Evolutionary conservation across 2,329 filamentous ascomycete genomes (phyloP), one percentile per base, ranked within the genome.

Genomic region (Eutypa lata): DNA sequence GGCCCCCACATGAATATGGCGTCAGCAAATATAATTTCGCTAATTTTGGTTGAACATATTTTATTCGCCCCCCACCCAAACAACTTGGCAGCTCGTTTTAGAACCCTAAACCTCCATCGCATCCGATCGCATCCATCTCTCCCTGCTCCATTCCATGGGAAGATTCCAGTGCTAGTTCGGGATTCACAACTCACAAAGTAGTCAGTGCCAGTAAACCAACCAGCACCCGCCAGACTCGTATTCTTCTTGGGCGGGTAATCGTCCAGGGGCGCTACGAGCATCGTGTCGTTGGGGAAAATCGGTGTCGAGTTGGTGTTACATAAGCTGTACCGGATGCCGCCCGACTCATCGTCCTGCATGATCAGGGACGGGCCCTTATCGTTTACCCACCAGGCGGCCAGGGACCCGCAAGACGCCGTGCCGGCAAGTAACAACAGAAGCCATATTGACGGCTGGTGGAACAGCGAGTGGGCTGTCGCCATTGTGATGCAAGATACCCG

Each of bases 371-470:
- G 66, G 1, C 64, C 71, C 40, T 65, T 54, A 3, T 57, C 57
- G 37, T 64, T 64, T 1, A 60, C 71, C 62, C 60, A 71, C 71
- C 72, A 75, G 1, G 69, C 69, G 5, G 69, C 62, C 7, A 74
- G 66, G 13, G 60, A 53, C 24, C 63, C 65, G 26, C 57, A 57
- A 13, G 55, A 58, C 8, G 56, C 63, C 19, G 56, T 54, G n/a
- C 46, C 52, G 5, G 57, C 61, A 21, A 65, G 55, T 19, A 67
- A 50, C 53, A 56, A 63, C 58, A 58, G 46, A 47, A 55, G 46
- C 40, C 57, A 58, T 61, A 31, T 31, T 31, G n/a, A n/a, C n/a
- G n/a, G n/a, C n/a, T n/a, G n/a, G n/a, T n/a, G n/a, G n/a, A n/a
- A n/a, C n/a, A n/a, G n/a, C n/a, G n/a, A n/a, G n/a, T n/a, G n/a